Conservation (phyloP, 306 rosid genomes). For the Ormosia emarginata region DNA sequence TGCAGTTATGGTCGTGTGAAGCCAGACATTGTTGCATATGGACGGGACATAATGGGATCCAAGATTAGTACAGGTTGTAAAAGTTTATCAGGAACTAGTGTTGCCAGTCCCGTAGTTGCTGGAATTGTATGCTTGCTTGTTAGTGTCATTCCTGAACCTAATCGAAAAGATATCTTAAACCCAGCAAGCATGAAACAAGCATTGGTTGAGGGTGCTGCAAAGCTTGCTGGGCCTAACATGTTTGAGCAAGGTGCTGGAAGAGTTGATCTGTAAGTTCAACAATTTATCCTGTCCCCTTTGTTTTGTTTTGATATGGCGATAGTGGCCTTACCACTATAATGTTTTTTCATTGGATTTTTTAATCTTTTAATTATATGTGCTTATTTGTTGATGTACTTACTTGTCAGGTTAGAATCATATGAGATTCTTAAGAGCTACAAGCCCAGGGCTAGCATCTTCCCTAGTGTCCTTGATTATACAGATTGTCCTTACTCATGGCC, state of each 20-base stretch:
- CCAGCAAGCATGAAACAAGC: slow-evolving; percentile 99
- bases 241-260: slow-evolving; percentile 99
- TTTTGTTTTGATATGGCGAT: background rate
- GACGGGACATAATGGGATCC: slow-evolving; percentile 97
- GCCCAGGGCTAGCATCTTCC: slow-evolving; percentile 93
- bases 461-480: slow-evolving; percentile 76
- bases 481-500: slow-evolving; percentile 99
- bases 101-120: slow-evolving; percentile 98
- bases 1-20: slow-evolving; percentile 91
- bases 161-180: slow-evolving; percentile 66
- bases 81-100: slow-evolving; percentile 97
- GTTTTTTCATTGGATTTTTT: background rate
- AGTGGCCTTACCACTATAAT: background rate
- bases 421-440: slow-evolving; percentile 85
- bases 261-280: slow-evolving; percentile 80
- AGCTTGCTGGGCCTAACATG: slow-evolving; percentile 84
- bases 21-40: slow-evolving; percentile 98
- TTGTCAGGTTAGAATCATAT: slow-evolving; percentile 86
- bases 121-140: slow-evolving; percentile 97
- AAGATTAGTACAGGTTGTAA: slow-evolving; percentile 93
- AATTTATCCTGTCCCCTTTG: background rate
- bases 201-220: slow-evolving; percentile 94
- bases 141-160: slow-evolving; percentile 76
- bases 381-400: slow-evolving; percentile 15
- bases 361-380: background rate